These are phyloP conservation scores for Dactylellina drechsleri DNA, from an alignment of 2,329 filamentous ascomycete genomes.

Conservation along the genomic window DNA sequence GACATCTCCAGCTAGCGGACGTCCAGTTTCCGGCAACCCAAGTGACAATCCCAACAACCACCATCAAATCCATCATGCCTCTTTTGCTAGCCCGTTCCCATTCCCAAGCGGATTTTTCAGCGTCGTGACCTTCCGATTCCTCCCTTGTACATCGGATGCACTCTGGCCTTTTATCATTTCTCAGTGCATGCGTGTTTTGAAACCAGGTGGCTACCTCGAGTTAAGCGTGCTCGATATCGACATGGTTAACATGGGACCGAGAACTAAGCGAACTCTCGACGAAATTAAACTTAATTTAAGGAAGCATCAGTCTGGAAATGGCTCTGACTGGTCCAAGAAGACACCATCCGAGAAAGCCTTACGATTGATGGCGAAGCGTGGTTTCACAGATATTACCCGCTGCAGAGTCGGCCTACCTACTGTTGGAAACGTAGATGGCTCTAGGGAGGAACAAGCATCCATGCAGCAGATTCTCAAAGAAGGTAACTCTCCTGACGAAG, in stretches of 20 bases:
- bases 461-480: constrained; percentile 53
- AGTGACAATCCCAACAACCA: constrained; percentile 71
- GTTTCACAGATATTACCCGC: constrained; percentile 77
- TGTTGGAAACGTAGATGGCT: constrained; percentile 64
- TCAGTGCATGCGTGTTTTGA: constrained; percentile 80
- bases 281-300: constrained; percentile 75
- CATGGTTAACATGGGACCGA: constrained; percentile 82
- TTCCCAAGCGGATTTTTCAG: constrained; percentile 81
- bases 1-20: constrained; percentile 64
- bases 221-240: constrained; percentile 81
- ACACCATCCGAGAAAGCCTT: constrained; percentile 69
- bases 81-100: constrained; percentile 74
- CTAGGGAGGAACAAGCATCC: constrained; percentile 60
- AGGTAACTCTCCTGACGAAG: constrained; percentile 60
- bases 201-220: constrained; percentile 82
- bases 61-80: constrained; percentile 76
- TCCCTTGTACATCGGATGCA: constrained; percentile 73
- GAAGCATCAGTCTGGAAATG: constrained; percentile 71
- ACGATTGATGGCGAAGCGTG: constrained; percentile 73
- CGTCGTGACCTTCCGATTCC: constrained; percentile 80
- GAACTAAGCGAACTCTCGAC: constrained; percentile 74
- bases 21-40: constrained; percentile 62
- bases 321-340: constrained; percentile 61
- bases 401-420: constrained; percentile 82
- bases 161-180: constrained; percentile 77